phyloP scores from a whole-genome alignment of 1,284 basidiomycete genomes.

The Ustilago bromivora region DNA sequence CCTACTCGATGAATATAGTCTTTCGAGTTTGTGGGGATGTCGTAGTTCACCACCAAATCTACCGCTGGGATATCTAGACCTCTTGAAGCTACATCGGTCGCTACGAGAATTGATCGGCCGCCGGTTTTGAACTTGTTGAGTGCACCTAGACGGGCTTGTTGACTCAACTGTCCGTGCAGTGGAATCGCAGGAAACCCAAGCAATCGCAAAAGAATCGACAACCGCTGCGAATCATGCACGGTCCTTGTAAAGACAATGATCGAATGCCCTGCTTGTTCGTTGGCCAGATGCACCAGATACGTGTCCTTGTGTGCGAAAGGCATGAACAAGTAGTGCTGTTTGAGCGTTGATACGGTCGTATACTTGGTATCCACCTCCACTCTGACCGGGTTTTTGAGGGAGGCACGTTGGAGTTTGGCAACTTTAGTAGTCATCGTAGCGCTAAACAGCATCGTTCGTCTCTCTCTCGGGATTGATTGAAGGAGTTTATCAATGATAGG shows the following conservation, averaged over 20 bases:
- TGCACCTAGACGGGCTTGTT: constrained; percentile 93
- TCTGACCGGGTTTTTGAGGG: constrained; percentile 91
- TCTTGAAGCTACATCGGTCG: constrained; percentile 93
- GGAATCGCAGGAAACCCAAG: constrained; percentile 96
- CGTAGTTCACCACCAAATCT: constrained; percentile 97
- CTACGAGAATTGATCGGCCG: constrained; percentile 89
- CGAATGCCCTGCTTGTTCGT: constrained; percentile 89
- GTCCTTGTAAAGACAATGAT: constrained; percentile 97
- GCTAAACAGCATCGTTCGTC: constrained; percentile 95
- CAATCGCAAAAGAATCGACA: constrained; percentile 88
- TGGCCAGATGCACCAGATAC: constrained; percentile 88
- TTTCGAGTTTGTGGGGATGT: constrained; percentile 97
- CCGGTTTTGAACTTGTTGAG: constrained; percentile 96
- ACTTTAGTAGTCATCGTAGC: constrained; percentile 99
- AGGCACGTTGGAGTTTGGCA: constrained; percentile 95
- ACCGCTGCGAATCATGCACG: constrained; percentile 89
- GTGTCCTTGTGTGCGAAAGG: constrained; percentile 93
- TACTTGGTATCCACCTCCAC: constrained; percentile 95
- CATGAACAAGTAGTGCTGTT: constrained; percentile 96
- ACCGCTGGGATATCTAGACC: constrained; percentile 97
- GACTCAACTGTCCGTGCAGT: constrained; percentile 92
- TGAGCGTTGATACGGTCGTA: constrained; percentile 92
- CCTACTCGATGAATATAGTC: constrained; percentile 99
- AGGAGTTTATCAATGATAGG: constrained; percentile 97
- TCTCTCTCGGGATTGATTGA: constrained; percentile 92